Evolutionary conservation across 495 filamentous ascomycete genomes (phyloP), one percentile per base, ranked within the genome.

Genomic region (Paragyromitra xinjiangensis): DNA sequence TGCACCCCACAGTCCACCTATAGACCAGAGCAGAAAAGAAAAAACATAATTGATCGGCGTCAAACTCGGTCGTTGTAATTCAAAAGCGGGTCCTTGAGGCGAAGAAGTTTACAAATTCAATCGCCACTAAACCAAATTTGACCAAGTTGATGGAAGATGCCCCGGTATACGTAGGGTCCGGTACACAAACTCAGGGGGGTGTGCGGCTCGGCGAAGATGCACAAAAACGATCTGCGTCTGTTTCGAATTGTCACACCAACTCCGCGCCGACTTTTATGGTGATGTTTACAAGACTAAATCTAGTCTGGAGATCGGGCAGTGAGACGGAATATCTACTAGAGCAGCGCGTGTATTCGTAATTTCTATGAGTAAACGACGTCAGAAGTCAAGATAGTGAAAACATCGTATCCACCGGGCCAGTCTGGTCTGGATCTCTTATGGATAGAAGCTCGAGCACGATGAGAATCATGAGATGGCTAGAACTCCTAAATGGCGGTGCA

Each of bases 121-220:
- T 44, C 16, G 6, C 34, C 48, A 42, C 70, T 56, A 64, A 56
- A 4, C 70, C 48, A 42, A 45, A 9, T 16, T 44, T 7, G 50
- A 42, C 19, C 51, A 40, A 58, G 51, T 50, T 16, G 44, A 62
- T 62, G 42, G 29, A 44, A 59, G 51, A 70, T 53, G 68, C 68
- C 51, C 66, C 53, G 67, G 67, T 70, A 44, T 51, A 16, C 44
- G 26, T n/a, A 67, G 42, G 71, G 51, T 63, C 44, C 53, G 39
- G 55, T 34, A 34, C 29, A 62, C 64, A 26, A 12, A 40, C 51
- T 11, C 70, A 62, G 55, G 26, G 68, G 70, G 69, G 44, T 59
- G 61, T 66, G 69, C 69, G 74, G 74, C 74, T 77, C 74, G 74
- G 74, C 58, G 73, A 71, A 71, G 56, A 69, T 39, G 66, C 69